Percentiles rank a stretch among this genome's conserved stretches.
Evolutionary conservation across 441 rosid genomes (phyloP).

Genomic region (Pelargonium myrrhifolium): DNA sequence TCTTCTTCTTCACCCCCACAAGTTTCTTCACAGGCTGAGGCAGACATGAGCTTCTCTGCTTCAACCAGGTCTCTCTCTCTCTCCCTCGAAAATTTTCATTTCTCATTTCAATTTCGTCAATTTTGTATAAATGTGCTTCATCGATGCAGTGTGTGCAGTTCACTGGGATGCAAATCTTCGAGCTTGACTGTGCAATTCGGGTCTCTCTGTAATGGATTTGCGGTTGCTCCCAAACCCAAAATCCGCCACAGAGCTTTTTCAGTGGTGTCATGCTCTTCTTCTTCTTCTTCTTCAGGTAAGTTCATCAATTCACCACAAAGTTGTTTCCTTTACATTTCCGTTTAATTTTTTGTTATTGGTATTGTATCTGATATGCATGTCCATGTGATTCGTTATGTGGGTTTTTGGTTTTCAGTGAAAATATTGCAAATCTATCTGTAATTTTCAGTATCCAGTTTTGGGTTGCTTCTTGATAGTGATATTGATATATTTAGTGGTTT

Average conservation of each 20-base stretch:
- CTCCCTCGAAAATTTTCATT: background rate
- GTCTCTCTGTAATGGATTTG: slow-evolving; percentile 26
- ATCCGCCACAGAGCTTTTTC: slow-evolving; percentile 22
- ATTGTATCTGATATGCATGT: background rate
- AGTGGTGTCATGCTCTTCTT: slow-evolving; percentile 30
- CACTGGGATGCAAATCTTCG: slow-evolving; percentile 30
- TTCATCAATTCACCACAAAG: too few species aligned
- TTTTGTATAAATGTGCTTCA: background rate
- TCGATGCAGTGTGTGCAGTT: slow-evolving; percentile 36
- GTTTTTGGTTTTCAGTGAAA: background rate
- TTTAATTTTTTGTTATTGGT: slow-evolving; percentile 6
- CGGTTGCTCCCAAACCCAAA: slow-evolving; percentile 22
- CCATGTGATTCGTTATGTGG: background rate
- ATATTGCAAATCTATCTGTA: background rate
- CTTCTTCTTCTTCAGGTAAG: slow-evolving; percentile 28
- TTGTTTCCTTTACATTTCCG: background rate
- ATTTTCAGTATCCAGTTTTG: background rate
- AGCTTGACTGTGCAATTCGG: slow-evolving; percentile 30
- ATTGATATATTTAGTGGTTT: background rate
- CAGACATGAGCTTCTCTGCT: slow-evolving; percentile 19
- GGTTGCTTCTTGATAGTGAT: background rate
- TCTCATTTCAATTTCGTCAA: background rate
- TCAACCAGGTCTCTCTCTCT: slow-evolving; percentile 15
- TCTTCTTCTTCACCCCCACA: too few species aligned
- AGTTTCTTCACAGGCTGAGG: too few species aligned